A percentile compares a stretch with the other conserved stretches of the same genome.
phyloP scores from a whole-genome alignment of 2,329 filamentous ascomycete genomes.

The Paraphaeosphaeria minitans region DNA sequence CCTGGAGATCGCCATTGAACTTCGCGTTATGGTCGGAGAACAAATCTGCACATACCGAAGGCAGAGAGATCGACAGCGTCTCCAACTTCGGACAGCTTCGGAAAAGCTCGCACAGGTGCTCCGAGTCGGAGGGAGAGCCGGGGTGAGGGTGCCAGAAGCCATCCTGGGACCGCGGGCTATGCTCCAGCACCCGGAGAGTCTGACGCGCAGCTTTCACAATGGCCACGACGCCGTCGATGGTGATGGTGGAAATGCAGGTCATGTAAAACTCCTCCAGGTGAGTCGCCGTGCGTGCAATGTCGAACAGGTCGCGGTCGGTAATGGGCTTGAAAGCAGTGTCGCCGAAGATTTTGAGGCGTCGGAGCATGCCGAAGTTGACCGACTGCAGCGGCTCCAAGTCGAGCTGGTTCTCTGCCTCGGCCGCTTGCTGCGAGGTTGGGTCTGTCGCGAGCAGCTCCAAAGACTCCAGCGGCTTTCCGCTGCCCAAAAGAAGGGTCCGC shows the following conservation, averaged over 20 bases:
- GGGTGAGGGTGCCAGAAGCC: slow-evolving; percentile 59
- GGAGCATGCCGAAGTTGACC: slow-evolving; percentile 57
- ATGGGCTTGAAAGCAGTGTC: slow-evolving; percentile 60
- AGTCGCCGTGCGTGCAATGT: slow-evolving; percentile 58
- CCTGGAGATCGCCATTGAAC: slow-evolving; percentile 56
- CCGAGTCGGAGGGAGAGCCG: slow-evolving; percentile 50
- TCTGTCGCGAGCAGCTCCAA: slow-evolving; percentile 59
- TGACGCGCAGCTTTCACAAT: slow-evolving; percentile 56
- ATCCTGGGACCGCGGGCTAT: slow-evolving; percentile 58
- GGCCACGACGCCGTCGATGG: slow-evolving; percentile 59
- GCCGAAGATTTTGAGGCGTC: slow-evolving; percentile 60
- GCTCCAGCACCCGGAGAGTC: slow-evolving; percentile 58
- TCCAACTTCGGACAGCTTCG: slow-evolving; percentile 53
- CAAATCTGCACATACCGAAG: slow-evolving; percentile 54
- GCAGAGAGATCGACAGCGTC: slow-evolving; percentile 56
- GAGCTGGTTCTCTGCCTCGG: slow-evolving; percentile 46
- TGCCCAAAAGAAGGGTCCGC: slow-evolving; percentile 54
- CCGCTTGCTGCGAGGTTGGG: slow-evolving; percentile 53
- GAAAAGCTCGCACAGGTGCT: slow-evolving; percentile 56
- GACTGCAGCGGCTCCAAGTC: slow-evolving; percentile 54
- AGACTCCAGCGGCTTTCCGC: slow-evolving; percentile 53
- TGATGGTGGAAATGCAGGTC: slow-evolving; percentile 59
- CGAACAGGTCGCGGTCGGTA: slow-evolving; percentile 55
- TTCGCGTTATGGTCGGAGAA: slow-evolving; percentile 52
- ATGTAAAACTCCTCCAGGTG: slow-evolving; percentile 59